Evolutionary conservation across 768 basidiomycete species (phyloP).

Genomic region (Amylocystis lapponica): DNA sequence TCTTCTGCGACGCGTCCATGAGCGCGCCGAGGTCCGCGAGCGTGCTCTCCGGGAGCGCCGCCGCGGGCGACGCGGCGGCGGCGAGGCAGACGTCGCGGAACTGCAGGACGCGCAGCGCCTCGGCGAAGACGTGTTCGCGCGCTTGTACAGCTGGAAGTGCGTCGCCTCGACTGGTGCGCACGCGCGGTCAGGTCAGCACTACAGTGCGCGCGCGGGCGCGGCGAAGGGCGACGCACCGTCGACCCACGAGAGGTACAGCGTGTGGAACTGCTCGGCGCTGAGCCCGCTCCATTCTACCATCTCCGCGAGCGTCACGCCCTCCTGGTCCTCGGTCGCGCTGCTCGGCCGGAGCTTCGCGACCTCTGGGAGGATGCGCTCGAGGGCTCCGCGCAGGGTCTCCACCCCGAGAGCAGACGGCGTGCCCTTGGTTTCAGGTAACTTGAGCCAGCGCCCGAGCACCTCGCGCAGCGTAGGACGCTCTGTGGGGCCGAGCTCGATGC

Average conservation of each 20-base stretch:
- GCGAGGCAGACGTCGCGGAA: constrained; percentile 65
- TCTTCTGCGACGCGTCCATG: constrained; percentile 76
- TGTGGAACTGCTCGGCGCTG: constrained; percentile 45
- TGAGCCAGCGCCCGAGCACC: constrained; percentile 52
- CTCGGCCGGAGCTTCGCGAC: constrained; percentile 50
- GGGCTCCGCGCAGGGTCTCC: constrained; percentile 38
- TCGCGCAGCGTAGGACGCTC: constrained; percentile 63
- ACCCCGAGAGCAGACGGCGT: constrained; percentile 40
- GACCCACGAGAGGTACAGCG: constrained; percentile 74
- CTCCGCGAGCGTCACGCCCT: constrained; percentile 69
- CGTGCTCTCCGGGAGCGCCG: constrained; percentile 18
- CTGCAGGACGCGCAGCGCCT: constrained; percentile 74
- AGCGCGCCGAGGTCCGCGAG: constrained; percentile 55
- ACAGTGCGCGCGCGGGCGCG: background rate
- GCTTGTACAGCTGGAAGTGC: constrained; percentile 77
- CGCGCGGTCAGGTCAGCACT: background rate
- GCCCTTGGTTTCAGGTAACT: constrained; percentile 18
- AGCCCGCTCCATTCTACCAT: constrained; percentile 68
- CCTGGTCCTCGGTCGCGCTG: constrained; percentile 26
- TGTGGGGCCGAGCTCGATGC: constrained; percentile 31
- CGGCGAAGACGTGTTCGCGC: constrained; percentile 78
- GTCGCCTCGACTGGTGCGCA: constrained; percentile 60
- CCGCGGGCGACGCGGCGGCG: constrained; percentile 12
- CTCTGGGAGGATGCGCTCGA: constrained; percentile 42
- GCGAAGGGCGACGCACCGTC: constrained; percentile 46